Conservation (phyloP, 345 rosid species). For the Kandelia obovata region DNA sequence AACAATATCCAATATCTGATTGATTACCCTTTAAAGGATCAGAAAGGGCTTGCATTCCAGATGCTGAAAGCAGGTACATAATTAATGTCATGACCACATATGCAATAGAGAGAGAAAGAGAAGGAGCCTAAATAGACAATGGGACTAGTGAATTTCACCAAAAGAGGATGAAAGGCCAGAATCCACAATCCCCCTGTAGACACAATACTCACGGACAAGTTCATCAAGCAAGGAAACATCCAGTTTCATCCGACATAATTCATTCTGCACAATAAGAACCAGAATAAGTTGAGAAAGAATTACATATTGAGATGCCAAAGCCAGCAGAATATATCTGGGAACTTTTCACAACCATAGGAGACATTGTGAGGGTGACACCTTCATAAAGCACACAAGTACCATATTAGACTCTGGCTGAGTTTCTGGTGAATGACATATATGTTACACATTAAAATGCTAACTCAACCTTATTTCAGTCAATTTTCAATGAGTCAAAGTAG, state of each 20-base stretch:
- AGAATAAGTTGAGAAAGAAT: too few species aligned
- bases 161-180: constrained; percentile 34
- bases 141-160: constrained; percentile 35
- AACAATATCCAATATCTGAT: constrained; percentile 37
- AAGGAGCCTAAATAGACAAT: constrained; percentile 2
- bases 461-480: too few species aligned
- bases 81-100: background rate
- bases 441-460: too few species aligned
- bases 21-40: constrained; percentile 41
- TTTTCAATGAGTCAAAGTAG: too few species aligned
- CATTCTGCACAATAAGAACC: constrained; percentile 62
- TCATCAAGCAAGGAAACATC: constrained; percentile 73
- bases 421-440: too few species aligned
- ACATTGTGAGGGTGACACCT: too few species aligned
- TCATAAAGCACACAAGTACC: too few species aligned
- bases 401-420: too few species aligned
- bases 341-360: too few species aligned
- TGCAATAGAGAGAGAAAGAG: background rate
- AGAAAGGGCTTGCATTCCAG: constrained; percentile 40
- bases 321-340: too few species aligned
- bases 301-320: too few species aligned
- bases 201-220: constrained; percentile 85
- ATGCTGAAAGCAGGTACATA: constrained; percentile 3
- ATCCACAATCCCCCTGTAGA: constrained; percentile 81
- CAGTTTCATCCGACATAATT: constrained; percentile 79